These are phyloP conservation scores for Aureobasidium sp. DNA, from an alignment of 2,329 filamentous ascomycete genomes.

Conservation along the genomic window DNA sequence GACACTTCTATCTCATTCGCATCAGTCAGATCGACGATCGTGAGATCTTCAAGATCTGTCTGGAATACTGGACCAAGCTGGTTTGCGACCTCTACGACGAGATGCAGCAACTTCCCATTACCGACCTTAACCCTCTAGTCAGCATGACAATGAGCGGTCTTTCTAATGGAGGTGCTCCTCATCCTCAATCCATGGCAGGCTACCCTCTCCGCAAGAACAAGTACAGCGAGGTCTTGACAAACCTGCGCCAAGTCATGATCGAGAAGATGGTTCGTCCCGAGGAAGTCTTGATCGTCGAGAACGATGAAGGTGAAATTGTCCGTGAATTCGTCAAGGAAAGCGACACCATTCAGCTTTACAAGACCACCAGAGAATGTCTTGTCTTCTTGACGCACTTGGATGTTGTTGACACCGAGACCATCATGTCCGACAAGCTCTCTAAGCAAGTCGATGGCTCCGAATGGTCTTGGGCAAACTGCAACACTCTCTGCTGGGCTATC, in stretches of 20 bases:
- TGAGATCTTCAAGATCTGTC: slow-evolving; percentile 98
- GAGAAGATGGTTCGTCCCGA: slow-evolving; percentile 99
- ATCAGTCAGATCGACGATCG: slow-evolving; percentile 98
- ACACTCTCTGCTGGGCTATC: slow-evolving; percentile 98
- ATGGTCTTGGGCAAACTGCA: slow-evolving; percentile 99
- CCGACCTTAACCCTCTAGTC: slow-evolving; percentile 83
- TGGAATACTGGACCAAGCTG: slow-evolving; percentile 98
- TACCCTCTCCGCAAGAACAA: slow-evolving; percentile 97
- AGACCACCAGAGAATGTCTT: slow-evolving; percentile 93
- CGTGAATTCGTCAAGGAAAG: slow-evolving; percentile 99
- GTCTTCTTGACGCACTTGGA: slow-evolving; percentile 97
- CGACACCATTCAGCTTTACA: slow-evolving; percentile 98
- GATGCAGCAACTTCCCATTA: slow-evolving; percentile 93
- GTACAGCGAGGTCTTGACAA: slow-evolving; percentile 88
- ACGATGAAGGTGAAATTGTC: slow-evolving; percentile 97
- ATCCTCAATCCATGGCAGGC: slow-evolving; percentile 76
- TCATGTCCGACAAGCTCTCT: slow-evolving; percentile 98
- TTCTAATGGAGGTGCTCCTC: slow-evolving; percentile 73
- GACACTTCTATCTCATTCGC: slow-evolving; percentile 94
- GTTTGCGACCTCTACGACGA: slow-evolving; percentile 98
- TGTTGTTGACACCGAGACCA: slow-evolving; percentile 93
- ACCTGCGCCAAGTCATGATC: slow-evolving; percentile 95
- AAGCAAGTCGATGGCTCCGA: slow-evolving; percentile 91
- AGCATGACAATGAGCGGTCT: slow-evolving; percentile 65
- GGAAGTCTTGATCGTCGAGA: slow-evolving; percentile 98